These are phyloP conservation scores for Blastobotrys capitulatus DNA, from an alignment of 1,139 yeast species.

Conservation along the genomic window DNA sequence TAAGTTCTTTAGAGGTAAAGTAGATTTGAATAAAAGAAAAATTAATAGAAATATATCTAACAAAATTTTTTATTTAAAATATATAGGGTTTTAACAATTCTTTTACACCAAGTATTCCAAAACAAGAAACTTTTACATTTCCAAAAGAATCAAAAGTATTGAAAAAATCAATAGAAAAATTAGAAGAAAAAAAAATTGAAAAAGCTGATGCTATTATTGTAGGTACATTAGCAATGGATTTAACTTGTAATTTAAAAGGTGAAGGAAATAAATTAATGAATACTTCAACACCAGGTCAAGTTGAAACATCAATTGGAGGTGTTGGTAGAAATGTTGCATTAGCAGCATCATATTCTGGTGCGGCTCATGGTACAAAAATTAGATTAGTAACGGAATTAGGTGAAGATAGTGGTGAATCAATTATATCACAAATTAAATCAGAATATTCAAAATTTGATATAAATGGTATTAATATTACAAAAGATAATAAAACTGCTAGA, in stretches of 20 bases:
- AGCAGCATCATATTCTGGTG: constrained; percentile 39
- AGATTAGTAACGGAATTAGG: constrained; percentile 47
- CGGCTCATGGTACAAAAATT: constrained; percentile 25
- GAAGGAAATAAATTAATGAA: constrained; percentile 32
- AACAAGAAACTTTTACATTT: not conserved
- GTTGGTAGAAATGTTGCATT: constrained; percentile 74
- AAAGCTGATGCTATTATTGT: constrained; percentile 39
- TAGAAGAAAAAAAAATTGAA: not conserved
- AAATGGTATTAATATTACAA: constrained; percentile 38
- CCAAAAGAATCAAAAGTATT: not conserved
- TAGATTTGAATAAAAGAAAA: constrained; percentile 1
- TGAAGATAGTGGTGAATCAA: constrained; percentile 1
- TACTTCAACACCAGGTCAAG: constrained; percentile 73
- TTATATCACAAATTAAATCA: not conserved
- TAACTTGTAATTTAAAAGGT: constrained; percentile 40
- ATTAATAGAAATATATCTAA: not conserved
- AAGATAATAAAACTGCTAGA: constrained; percentile 50
- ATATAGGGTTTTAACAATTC: not conserved
- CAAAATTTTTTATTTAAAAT: not conserved
- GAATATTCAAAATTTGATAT: constrained; percentile 32
- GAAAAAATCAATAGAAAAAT: not conserved
- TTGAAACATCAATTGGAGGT: constrained; percentile 64
- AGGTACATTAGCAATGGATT: constrained; percentile 76
- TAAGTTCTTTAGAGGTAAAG: constrained; percentile 39
- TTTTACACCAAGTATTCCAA: not conserved